Conservation (phyloP, 768 basidiomycete genomes). For the Kondoa malvinella region DNA sequence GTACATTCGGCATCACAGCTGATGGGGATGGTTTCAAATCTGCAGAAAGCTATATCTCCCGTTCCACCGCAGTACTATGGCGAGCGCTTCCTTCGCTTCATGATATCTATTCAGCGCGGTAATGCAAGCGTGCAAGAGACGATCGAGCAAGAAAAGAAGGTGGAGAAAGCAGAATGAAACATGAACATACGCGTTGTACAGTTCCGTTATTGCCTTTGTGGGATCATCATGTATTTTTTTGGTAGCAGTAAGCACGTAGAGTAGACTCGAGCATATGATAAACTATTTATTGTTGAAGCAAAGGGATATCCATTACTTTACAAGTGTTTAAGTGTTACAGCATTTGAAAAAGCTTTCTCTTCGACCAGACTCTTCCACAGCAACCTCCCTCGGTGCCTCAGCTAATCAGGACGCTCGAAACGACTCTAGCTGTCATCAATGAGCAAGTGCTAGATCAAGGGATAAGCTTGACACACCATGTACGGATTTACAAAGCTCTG, state of each 20-base stretch:
- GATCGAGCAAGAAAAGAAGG: not conserved
- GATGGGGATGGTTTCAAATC: conserved; percentile 11
- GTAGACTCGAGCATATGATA: no score
- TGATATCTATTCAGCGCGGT: conserved; percentile 25
- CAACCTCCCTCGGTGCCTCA: not conserved
- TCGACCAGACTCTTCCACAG: not conserved
- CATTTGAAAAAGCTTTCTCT: not conserved
- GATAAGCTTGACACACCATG: not conserved
- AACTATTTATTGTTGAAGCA: no score
- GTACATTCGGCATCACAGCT: conserved; percentile 10
- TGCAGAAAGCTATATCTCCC: conserved; percentile 82
- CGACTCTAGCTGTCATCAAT: not conserved
- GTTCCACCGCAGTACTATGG: conserved; percentile 76
- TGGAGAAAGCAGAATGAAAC: not conserved
- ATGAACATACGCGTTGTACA: not conserved
- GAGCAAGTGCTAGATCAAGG: not conserved
- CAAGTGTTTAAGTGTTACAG: no score
- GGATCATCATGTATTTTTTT: not conserved
- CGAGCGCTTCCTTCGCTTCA: conserved; percentile 50
- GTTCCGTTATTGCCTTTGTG: not conserved
- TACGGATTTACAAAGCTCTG: not conserved
- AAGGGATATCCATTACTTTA: no score
- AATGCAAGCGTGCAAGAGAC: not conserved
- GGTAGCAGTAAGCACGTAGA: no score
- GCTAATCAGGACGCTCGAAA: not conserved